Evolutionary conservation across 495 filamentous ascomycete species (phyloP).

Genomic region (Penicillium cinerascens): DNA sequence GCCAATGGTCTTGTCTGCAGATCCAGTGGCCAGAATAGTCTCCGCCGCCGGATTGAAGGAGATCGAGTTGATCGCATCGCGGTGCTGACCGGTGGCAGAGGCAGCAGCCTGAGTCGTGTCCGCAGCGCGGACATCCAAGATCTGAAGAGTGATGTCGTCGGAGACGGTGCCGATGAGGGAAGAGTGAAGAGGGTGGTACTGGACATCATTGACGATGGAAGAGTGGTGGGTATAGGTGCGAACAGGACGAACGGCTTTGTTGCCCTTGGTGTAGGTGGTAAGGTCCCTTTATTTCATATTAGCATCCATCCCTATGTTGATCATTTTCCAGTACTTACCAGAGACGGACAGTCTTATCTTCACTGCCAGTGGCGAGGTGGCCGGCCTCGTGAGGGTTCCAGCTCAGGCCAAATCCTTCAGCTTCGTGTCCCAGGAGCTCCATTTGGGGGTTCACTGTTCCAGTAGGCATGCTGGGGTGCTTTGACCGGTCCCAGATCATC

Average conservation of each 20-base stretch:
- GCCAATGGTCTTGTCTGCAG: constrained; percentile 89
- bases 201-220: constrained; percentile 93
- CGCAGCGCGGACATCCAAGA: constrained; percentile 74
- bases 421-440: constrained; percentile 78
- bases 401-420: constrained; percentile 90
- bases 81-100: constrained; percentile 65
- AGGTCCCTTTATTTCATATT: constrained; percentile 61
- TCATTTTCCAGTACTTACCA: constrained; percentile 56
- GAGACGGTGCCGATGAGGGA: constrained; percentile 88
- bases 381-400: constrained; percentile 88
- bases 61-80: constrained; percentile 89
- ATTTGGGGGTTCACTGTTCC: constrained; percentile 75
- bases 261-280: constrained; percentile 62
- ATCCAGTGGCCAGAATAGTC: constrained; percentile 83
- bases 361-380: constrained; percentile 81
- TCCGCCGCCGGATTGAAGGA: constrained; percentile 90
- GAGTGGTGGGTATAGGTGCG: constrained; percentile 83
- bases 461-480: constrained; percentile 73
- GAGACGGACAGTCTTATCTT: constrained; percentile 84
- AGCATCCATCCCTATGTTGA: not conserved
- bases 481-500: constrained; percentile 92
- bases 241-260: constrained; percentile 64
- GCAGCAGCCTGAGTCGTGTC: constrained; percentile 62
- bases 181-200: constrained; percentile 80
- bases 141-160: constrained; percentile 89